phyloP scores from a whole-genome alignment of 2,329 filamentous ascomycete species.

The Aspergillus tamarii region DNA sequence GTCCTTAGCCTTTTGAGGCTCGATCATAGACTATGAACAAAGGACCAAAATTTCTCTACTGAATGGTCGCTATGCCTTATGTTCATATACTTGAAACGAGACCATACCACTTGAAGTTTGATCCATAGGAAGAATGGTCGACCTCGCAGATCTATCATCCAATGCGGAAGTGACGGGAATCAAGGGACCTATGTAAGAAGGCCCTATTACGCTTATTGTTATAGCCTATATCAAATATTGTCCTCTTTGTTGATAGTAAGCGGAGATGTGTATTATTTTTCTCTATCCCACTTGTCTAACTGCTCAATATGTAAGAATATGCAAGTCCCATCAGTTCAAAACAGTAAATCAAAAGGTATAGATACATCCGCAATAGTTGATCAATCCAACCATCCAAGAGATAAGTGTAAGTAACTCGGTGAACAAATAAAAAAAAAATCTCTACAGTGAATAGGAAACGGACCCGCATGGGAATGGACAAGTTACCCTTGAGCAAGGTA shows the following conservation, averaged over 20 bases:
- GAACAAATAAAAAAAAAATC: constrained; percentile 9
- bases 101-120: too few relatives aligned
- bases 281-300: constrained; percentile 18
- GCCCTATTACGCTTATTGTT: not conserved
- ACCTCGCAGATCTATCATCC: too few relatives aligned
- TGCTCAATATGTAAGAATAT: constrained; percentile 3
- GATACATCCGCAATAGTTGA: constrained; percentile 15
- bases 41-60: too few relatives aligned
- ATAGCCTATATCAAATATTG: not conserved
- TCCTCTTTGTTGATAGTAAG: not conserved
- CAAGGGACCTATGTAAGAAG: not conserved
- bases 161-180: not conserved
- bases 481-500: not conserved
- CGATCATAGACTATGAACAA: too few relatives aligned
- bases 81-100: too few relatives aligned
- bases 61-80: too few relatives aligned
- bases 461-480: not conserved
- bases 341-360: constrained; percentile 13
- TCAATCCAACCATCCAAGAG: constrained; percentile 10
- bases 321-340: constrained; percentile 1
- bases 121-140: too few relatives aligned
- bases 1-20: not conserved
- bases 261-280: constrained; percentile 22
- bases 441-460: constrained; percentile 10
- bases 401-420: constrained; percentile 11